A percentile compares a stretch with the other conserved stretches of the same genome.
Conservation (phyloP, 2,329 filamentous ascomycete genomes). For the Colletotrichum sp. region DNA sequence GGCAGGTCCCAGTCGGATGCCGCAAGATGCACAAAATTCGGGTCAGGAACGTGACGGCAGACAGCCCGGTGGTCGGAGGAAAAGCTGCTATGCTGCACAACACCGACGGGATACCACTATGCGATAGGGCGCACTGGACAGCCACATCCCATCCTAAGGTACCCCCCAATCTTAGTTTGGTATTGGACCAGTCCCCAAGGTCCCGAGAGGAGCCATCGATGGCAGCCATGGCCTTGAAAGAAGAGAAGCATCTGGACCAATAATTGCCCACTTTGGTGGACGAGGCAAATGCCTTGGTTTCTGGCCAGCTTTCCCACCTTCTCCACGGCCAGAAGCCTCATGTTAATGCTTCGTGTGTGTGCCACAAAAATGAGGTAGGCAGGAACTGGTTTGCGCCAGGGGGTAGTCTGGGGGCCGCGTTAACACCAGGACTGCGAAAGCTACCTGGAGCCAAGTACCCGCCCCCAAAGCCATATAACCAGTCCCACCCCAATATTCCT, state of each 20-base stretch:
- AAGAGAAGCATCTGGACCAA: conserved; percentile 11
- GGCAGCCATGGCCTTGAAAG: conserved; percentile 1
- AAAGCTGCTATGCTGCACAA: neutral
- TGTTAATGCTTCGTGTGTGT: conserved; percentile 1
- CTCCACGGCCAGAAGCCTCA: neutral
- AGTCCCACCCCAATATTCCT: conserved; percentile 7
- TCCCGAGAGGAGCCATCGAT: neutral
- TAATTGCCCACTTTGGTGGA: conserved; percentile 7
- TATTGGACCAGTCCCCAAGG: neutral
- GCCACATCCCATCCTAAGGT: neutral
- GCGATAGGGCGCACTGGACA: conserved; percentile 7
- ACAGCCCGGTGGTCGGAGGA: conserved; percentile 6
- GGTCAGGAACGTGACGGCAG: conserved; percentile 9
- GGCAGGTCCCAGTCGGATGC: neutral
- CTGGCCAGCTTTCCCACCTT: neutral
- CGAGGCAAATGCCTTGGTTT: conserved; percentile 11
- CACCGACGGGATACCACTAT: neutral
- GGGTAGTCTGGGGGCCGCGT: neutral
- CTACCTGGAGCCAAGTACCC: conserved; percentile 8
- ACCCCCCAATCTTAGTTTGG: neutral
- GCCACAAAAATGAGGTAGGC: neutral
- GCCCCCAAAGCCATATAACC: conserved; percentile 3
- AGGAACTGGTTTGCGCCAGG: neutral
- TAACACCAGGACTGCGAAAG: neutral
- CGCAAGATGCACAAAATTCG: neutral